Evolutionary conservation across 2,329 filamentous ascomycete genomes (phyloP).

Genomic region (Aspergillus flavus): DNA sequence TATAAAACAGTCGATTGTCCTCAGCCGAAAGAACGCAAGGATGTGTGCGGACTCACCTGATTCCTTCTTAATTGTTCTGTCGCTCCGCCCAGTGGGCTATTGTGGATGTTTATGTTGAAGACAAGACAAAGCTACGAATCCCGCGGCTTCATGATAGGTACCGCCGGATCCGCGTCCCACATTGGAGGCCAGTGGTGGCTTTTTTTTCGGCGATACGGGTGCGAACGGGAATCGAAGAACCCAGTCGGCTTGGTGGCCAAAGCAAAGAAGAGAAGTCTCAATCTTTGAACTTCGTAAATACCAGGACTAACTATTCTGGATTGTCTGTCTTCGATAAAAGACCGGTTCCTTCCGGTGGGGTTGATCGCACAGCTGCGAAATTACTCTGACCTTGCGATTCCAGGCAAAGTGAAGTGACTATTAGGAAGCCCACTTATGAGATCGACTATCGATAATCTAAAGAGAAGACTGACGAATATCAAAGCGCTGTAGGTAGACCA

Average conservation of each 20-base stretch:
- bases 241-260: slow-evolving; percentile 13
- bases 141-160: slow-evolving; percentile 31
- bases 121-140: slow-evolving; percentile 24
- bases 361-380: not conserved
- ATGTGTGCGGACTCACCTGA: slow-evolving; percentile 4
- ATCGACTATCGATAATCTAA: not conserved
- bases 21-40: not conserved
- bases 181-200: slow-evolving; percentile 26
- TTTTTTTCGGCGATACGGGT: slow-evolving; percentile 28
- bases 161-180: slow-evolving; percentile 38
- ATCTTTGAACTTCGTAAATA: not conserved
- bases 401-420: not conserved
- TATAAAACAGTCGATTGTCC: not conserved
- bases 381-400: not conserved
- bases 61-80: slow-evolving; percentile 6
- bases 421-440: not conserved
- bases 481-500: not conserved
- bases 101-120: slow-evolving; percentile 18
- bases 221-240: slow-evolving; percentile 20
- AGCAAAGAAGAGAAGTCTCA: slow-evolving; percentile 7
- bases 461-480: slow-evolving; percentile 2
- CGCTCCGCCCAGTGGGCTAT: slow-evolving; percentile 13
- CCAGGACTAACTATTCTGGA: not conserved
- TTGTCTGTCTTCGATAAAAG: slow-evolving; percentile 1
- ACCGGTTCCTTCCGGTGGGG: slow-evolving; percentile 6